Evolutionary conservation across 805 yeast species (phyloP), one percentile per base, ranked within the genome.

Genomic region (Yamadazyma olivae): DNA sequence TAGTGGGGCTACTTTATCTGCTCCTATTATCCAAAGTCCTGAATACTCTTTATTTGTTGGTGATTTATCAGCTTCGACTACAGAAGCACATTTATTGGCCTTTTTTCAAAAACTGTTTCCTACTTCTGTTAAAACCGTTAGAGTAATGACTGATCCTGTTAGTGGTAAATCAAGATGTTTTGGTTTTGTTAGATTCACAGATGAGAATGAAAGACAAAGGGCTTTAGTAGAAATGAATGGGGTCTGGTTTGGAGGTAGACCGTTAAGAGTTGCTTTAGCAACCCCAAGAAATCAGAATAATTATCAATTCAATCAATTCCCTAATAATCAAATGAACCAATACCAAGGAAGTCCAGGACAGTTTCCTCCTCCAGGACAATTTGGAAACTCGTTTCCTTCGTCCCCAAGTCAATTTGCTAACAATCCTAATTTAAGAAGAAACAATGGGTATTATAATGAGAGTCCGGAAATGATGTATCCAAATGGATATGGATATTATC

Each of bases 111-210:
- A 76, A 28, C 71, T 71, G 39, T 84, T 75, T 59, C 70, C 72
- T 6, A 64, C 65, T 34, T 75, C 86, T 6, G 82, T 84, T 26
- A 83, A 82, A 48, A 83, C 93, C 2, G 93, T 84, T 5, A 65
- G 93, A 41, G 91, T 84, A 8, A 84, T 84, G 91, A 83, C 93
- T 0, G 91, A 84, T 53, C 93, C 93, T 2, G 74, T 84, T 5
- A 74, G 83, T 10, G 90, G 90, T 0, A 74, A 81, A 19, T 80
- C 88, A 2, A 67, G 91, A 45, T 82, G 93, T 50, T 83, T 83
- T 59, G 93, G 93, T 0, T 84, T 84, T 59, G 89, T 84, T 18
- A 64, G 95, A 43, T 84, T 84, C 53, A 74, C 83, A 16, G 77
- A 76, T 46, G 88, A 82, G 44, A 71, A 64, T 27, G 91, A 83